Evolutionary conservation across 441 rosid genomes (phyloP), one percentile per base, ranked within the genome.

Genomic region (Erysimum cheiri): DNA sequence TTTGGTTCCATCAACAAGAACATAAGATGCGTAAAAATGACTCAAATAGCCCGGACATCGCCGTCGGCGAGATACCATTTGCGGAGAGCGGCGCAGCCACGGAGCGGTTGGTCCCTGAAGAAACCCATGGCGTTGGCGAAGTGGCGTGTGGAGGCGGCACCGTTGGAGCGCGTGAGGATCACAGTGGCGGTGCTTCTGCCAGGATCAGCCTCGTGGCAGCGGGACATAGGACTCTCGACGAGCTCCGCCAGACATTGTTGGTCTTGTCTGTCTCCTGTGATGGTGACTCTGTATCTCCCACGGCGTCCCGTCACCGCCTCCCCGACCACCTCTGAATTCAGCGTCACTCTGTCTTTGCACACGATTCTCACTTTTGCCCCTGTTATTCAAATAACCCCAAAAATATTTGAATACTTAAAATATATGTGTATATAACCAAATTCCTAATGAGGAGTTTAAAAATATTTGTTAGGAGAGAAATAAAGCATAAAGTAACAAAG

Each of bases 101-200:
- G 64, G n/a, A 81, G 55, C 0, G 82, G 79, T 36, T 76, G 3
- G 26, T 84, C 82, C 69, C 63, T 80, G 15, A 84, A 32, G 82
- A 78, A 88, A 8, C 96, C 92, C 87, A 89, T 56, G 50, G 90
- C 69, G 68, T 92, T 92, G 26, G 92, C 91, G 14, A 11, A 72
- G 53, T 86, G 93, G 47, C 68, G 72, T 39, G 78, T 60, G 3
- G 92, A 75, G 65, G 79, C 39, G 35, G 82, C 88, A 5, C 97
- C 96, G 19, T 92, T 92, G 80, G 65, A 13, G 4, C 88, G 81
- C 7, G 96, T 92, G 56, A 92, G 84, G 60, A 89, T 80, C 12
- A 89, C 77, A 2, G 84, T 72, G 13, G 92, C 83, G 3, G 77
- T 63, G 53, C 64, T 78, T 2, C 89, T 86, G 3, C 86, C 81